Evolutionary conservation across 2,329 filamentous ascomycete genomes (phyloP).

Genomic region (Penicillium sp.): DNA sequence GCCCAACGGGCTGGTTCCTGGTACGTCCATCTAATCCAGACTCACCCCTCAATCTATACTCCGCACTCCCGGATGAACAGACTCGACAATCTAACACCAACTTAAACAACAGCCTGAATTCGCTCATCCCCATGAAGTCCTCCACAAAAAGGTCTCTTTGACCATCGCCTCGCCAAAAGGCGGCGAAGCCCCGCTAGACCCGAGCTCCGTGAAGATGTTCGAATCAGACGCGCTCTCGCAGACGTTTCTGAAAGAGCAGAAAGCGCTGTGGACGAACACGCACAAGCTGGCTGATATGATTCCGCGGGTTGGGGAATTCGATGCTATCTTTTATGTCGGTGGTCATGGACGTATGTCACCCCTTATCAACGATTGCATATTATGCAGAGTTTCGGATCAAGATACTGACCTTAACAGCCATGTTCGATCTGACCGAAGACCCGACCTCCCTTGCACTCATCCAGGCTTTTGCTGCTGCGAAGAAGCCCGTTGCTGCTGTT

Average conservation of each 20-base stretch:
- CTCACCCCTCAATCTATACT: background rate
- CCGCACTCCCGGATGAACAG: background rate
- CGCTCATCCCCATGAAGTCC: constrained; percentile 58
- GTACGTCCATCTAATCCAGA: constrained; percentile 34
- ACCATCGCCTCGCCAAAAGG: constrained; percentile 58
- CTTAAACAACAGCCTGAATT: constrained; percentile 47
- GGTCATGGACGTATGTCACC: constrained; percentile 50
- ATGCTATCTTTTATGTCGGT: constrained; percentile 57
- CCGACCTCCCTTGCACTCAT: constrained; percentile 42
- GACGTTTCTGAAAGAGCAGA: constrained; percentile 53
- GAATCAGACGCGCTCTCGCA: constrained; percentile 48
- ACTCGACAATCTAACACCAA: background rate
- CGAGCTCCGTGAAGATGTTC: constrained; percentile 51
- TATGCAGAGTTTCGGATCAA: too few relatives aligned
- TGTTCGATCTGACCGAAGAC: constrained; percentile 48
- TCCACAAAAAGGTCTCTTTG: constrained; percentile 50
- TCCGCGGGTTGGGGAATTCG: constrained; percentile 56
- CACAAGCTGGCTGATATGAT: constrained; percentile 53
- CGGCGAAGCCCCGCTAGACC: constrained; percentile 58
- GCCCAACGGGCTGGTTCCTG: constrained; percentile 65
- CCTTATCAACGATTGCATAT: background rate
- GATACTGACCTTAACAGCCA: constrained; percentile 27
- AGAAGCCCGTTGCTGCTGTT: constrained; percentile 48
- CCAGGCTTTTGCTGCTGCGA: constrained; percentile 44
- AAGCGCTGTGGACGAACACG: constrained; percentile 60